These are phyloP conservation scores for Bocquillonia castaneifolia DNA, from an alignment of 441 rosid genomes.

Conservation along the genomic window DNA sequence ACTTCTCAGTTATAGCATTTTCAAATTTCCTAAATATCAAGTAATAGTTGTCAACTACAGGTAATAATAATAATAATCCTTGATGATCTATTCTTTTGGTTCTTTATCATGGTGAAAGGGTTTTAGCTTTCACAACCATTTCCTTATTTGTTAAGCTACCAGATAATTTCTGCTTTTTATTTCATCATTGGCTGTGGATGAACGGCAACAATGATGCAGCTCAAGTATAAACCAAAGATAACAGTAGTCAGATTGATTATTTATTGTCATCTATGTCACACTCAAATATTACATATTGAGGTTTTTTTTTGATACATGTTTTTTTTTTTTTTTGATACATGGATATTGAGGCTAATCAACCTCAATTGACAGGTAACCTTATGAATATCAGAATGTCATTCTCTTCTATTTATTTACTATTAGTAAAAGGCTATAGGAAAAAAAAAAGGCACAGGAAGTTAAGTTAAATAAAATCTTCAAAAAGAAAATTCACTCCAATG, in stretches of 20 bases:
- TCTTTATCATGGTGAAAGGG: background rate
- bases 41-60: background rate
- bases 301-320: no score
- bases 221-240: background rate
- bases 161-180: background rate
- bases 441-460: no score
- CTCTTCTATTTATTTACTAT: background rate
- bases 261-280: background rate
- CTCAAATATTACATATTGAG: background rate
- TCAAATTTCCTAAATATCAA: background rate
- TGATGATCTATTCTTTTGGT: background rate
- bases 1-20: background rate
- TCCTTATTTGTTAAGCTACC: background rate
- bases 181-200: background rate
- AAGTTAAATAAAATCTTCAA: no score
- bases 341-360: background rate
- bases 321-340: no score
- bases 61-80: no score
- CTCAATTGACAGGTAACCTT: slow-evolving; percentile 1
- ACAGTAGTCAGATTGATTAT: background rate
- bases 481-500: background rate
- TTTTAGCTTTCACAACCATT: background rate
- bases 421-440: background rate
- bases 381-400: background rate
- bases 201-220: background rate